Conservation (phyloP, 179 eudicot species). For the Beta macrorhiza region DNA sequence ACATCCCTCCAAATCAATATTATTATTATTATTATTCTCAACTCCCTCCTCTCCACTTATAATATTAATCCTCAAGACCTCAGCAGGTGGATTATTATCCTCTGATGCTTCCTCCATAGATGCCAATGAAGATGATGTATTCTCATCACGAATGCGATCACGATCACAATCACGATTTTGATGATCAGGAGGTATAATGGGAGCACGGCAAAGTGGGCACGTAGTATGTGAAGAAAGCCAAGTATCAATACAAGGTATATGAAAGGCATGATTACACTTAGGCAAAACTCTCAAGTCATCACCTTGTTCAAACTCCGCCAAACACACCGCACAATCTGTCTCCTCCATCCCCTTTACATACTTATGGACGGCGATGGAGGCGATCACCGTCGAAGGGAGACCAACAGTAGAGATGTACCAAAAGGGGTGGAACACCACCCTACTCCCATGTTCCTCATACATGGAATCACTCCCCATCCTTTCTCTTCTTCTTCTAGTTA, state of each 20-base stretch:
- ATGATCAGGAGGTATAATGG: conserved; percentile 4
- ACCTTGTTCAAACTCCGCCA: conserved; percentile 29
- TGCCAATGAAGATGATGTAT: neutral
- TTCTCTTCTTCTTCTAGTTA: neutral
- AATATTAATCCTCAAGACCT: conserved; percentile 10
- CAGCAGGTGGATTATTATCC: neutral
- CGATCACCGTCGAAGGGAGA: conserved; percentile 23
- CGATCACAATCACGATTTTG: neutral
- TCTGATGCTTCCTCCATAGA: neutral
- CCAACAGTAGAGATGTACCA: conserved; percentile 41
- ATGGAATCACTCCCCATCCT: neutral
- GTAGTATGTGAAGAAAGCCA: conserved; percentile 38
- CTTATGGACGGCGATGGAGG: conserved; percentile 22
- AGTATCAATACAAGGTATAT: conserved; percentile 37
- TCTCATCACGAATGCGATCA: conserved; percentile 2
- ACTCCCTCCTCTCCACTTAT: neutral
- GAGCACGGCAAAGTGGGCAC: conserved; percentile 38
- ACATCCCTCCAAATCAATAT: neutral
- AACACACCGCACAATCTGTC: conserved; percentile 37
- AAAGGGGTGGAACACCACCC: conserved; percentile 33
- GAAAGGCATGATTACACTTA: conserved; percentile 37
- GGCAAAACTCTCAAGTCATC: conserved; percentile 31
- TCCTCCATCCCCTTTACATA: conserved; percentile 18
- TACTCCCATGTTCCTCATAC: conserved; percentile 21
- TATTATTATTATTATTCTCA: conserved; percentile 4